phyloP scores from a whole-genome alignment of 345 rosid species.

The Mallotus nudiflorus region DNA sequence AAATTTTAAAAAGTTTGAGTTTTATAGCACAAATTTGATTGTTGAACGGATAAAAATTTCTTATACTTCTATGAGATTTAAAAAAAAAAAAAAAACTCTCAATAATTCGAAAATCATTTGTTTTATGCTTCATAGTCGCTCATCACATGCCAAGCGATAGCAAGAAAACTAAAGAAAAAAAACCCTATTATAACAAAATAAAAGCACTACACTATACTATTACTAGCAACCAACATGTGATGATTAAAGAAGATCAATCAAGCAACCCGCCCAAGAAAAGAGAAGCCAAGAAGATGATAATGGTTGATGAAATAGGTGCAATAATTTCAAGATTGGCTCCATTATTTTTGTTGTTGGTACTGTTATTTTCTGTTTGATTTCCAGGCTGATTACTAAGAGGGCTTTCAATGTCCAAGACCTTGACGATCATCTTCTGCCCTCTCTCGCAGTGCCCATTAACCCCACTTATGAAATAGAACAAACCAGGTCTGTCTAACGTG shows the following conservation, averaged over 20 bases:
- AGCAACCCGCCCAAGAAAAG: neutral
- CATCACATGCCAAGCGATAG: too few relatives aligned
- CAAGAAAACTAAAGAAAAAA: neutral
- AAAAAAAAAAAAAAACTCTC: too few relatives aligned
- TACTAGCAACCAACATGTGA: neutral
- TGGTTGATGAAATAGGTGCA: neutral
- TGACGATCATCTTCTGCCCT: slow-evolving; percentile 70
- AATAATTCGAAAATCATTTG: too few relatives aligned
- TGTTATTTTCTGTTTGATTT: slow-evolving; percentile 10
- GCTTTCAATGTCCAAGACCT: slow-evolving; percentile 49
- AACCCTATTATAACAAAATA: neutral
- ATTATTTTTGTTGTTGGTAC: neutral
- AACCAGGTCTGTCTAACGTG: slow-evolving; percentile 47
- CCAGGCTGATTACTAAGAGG: slow-evolving; percentile 26
- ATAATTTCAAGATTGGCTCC: slow-evolving; percentile 1
- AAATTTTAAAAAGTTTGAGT: too few relatives aligned
- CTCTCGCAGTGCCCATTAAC: slow-evolving; percentile 55
- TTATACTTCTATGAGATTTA: too few relatives aligned
- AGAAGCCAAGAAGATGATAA: neutral
- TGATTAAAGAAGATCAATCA: neutral
- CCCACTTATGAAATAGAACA: slow-evolving; percentile 67
- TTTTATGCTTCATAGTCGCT: too few relatives aligned
- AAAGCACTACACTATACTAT: too few relatives aligned
- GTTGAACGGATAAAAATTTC: too few relatives aligned
- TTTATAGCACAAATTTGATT: too few relatives aligned